Conservation (phyloP, 2,329 filamentous ascomycete genomes). For the Fusarium tanahbumbuense region DNA sequence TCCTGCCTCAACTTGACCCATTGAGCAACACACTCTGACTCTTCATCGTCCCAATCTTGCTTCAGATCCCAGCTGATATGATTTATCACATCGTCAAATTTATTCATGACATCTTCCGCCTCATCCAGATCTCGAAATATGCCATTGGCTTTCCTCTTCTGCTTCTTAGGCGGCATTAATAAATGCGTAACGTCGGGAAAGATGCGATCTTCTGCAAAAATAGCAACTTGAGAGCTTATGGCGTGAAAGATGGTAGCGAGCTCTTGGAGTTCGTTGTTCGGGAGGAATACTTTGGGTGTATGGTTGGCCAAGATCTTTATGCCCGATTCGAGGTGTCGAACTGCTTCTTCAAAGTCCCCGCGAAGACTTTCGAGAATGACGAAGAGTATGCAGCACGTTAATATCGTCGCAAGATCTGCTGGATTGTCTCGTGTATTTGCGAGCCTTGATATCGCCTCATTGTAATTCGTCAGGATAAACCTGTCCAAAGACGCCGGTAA, state of each 20-base stretch:
- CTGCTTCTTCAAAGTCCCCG: conserved; percentile 8
- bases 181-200: conserved; percentile 10
- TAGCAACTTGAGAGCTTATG: conserved; percentile 11
- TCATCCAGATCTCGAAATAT: not conserved
- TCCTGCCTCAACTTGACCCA: conserved; percentile 6
- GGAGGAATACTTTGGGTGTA: not conserved
- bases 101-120: conserved; percentile 15
- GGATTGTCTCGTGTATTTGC: not conserved
- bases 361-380: conserved; percentile 12
- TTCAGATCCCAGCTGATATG: conserved; percentile 15
- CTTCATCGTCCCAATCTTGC: conserved; percentile 14
- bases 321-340: conserved; percentile 12
- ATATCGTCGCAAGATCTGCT: not conserved
- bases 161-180: not conserved
- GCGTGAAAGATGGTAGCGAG: conserved; percentile 2
- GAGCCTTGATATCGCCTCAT: not conserved
- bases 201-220: not conserved
- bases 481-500: not conserved
- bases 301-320: conserved; percentile 5
- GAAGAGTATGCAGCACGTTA: conserved; percentile 13
- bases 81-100: conserved; percentile 4
- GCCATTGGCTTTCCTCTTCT: not conserved
- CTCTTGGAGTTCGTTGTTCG: not conserved
- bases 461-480: conserved; percentile 6
- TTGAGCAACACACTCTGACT: not conserved